A percentile compares a stretch with the other conserved stretches of the same genome.
Evolutionary conservation across 1,284 basidiomycete genomes (phyloP).

Genomic region (Apiotrichum veenhuisii): DNA sequence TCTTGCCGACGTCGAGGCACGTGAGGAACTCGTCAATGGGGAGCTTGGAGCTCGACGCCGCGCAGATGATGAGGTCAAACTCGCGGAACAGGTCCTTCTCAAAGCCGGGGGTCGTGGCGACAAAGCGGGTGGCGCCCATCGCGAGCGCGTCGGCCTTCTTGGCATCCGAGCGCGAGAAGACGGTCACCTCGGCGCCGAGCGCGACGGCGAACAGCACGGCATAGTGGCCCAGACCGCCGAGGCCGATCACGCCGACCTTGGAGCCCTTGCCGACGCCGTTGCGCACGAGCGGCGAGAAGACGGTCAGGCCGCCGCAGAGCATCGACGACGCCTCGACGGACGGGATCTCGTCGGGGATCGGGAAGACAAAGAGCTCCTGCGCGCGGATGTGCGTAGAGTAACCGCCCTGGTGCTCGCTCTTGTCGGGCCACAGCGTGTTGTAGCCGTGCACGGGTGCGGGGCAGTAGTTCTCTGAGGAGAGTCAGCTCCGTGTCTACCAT

Average conservation of each 20-base stretch:
- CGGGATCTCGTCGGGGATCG: conserved; percentile 60
- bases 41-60: conserved; percentile 50
- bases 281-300: conserved; percentile 62
- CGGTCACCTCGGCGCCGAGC: conserved; percentile 61
- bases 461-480: conserved; percentile 50
- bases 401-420: conserved; percentile 56
- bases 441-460: conserved; percentile 46
- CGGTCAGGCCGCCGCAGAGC: conserved; percentile 64
- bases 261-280: conserved; percentile 63
- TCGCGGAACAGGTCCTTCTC: conserved; percentile 51
- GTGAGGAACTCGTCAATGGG: conserved; percentile 53
- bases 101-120: conserved; percentile 54
- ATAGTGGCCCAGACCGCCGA: conserved; percentile 61
- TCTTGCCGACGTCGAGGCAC: conserved; percentile 56
- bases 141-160: conserved; percentile 64
- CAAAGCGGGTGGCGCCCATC: conserved; percentile 59
- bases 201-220: conserved; percentile 60
- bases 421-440: conserved; percentile 55
- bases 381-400: conserved; percentile 65
- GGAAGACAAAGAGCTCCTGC: conserved; percentile 66
- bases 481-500: too few relatives aligned
- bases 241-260: conserved; percentile 64
- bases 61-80: conserved; percentile 64
- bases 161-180: conserved; percentile 61
- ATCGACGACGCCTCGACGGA: conserved; percentile 56